These are phyloP conservation scores for Physaria fendleri DNA, from an alignment of 345 rosid genomes.

Conservation along the genomic window DNA sequence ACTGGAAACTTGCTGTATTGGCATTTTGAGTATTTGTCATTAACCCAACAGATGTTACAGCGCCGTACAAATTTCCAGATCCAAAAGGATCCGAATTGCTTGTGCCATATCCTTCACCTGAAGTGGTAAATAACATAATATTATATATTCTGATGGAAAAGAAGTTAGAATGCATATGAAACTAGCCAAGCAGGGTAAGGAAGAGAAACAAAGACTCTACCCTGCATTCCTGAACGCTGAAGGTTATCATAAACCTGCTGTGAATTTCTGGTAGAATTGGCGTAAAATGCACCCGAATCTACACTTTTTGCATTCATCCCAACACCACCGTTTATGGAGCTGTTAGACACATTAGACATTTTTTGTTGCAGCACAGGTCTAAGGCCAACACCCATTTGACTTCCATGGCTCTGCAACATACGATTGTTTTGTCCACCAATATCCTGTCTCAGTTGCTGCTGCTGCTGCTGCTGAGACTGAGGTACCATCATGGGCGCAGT, in stretches of 20 bases:
- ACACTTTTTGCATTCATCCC: slow-evolving; percentile 59
- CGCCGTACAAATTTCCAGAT: slow-evolving; percentile 58
- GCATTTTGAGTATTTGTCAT: slow-evolving; percentile 55
- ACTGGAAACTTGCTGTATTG: slow-evolving; percentile 47
- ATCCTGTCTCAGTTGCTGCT: slow-evolving; percentile 51
- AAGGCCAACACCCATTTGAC: slow-evolving; percentile 67
- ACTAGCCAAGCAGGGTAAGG: slow-evolving; percentile 2
- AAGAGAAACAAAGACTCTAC: slow-evolving; percentile 36
- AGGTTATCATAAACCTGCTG: slow-evolving; percentile 68
- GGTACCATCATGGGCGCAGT: slow-evolving; percentile 53
- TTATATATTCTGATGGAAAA: not conserved
- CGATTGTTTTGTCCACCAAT: slow-evolving; percentile 67
- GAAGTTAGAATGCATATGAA: slow-evolving; percentile 2
- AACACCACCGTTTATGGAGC: slow-evolving; percentile 53
- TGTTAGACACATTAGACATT: slow-evolving; percentile 63
- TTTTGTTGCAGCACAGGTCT: slow-evolving; percentile 79
- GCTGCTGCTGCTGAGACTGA: slow-evolving; percentile 49
- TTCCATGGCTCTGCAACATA: slow-evolving; percentile 64
- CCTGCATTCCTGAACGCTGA: slow-evolving; percentile 55
- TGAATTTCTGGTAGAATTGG: slow-evolving; percentile 53
- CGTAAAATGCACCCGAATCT: slow-evolving; percentile 39
- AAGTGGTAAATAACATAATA: not conserved
- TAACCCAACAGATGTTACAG: slow-evolving; percentile 53
- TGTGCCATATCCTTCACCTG: slow-evolving; percentile 84
- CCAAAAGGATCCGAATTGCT: slow-evolving; percentile 53